Evolutionary conservation across 768 basidiomycete genomes (phyloP).

Genomic region (Hebeloma cylindrosporum): DNA sequence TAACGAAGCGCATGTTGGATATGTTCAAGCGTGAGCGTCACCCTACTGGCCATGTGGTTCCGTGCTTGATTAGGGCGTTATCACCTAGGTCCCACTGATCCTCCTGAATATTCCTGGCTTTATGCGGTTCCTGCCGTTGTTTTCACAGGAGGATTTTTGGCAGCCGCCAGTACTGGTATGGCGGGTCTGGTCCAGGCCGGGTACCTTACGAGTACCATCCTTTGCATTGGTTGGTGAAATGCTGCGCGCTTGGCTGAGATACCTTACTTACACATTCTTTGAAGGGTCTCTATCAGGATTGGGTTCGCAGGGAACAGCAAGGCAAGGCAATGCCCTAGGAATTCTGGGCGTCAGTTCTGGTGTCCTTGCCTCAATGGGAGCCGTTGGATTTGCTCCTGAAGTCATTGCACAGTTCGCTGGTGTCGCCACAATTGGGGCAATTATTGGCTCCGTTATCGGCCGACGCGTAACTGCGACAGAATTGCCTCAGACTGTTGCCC

Average conservation of each 20-base stretch:
- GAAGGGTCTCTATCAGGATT: slow-evolving; percentile 78
- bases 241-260: neutral
- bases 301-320: slow-evolving; percentile 75
- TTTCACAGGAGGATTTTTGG: slow-evolving; percentile 81
- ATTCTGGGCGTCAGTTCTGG: slow-evolving; percentile 83
- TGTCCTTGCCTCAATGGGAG: slow-evolving; percentile 75
- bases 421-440: slow-evolving; percentile 72
- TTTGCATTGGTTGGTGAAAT: slow-evolving; percentile 66
- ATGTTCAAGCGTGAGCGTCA: slow-evolving; percentile 82
- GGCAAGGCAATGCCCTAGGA: slow-evolving; percentile 88
- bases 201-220: slow-evolving; percentile 80
- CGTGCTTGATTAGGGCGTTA: slow-evolving; percentile 4
- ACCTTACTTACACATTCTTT: slow-evolving; percentile 3
- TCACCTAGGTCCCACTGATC: slow-evolving; percentile 68
- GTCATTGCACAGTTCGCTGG: slow-evolving; percentile 77
- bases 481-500: slow-evolving; percentile 76
- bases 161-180: slow-evolving; percentile 82
- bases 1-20: slow-evolving; percentile 90
- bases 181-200: slow-evolving; percentile 86
- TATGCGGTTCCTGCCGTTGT: slow-evolving; percentile 78
- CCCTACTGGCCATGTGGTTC: neutral
- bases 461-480: slow-evolving; percentile 86
- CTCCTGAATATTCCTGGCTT: slow-evolving; percentile 85
- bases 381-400: slow-evolving; percentile 78
- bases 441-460: slow-evolving; percentile 71